Conservation (phyloP, 2,329 filamentous ascomycete genomes). For the Talaromyces sp. region DNA sequence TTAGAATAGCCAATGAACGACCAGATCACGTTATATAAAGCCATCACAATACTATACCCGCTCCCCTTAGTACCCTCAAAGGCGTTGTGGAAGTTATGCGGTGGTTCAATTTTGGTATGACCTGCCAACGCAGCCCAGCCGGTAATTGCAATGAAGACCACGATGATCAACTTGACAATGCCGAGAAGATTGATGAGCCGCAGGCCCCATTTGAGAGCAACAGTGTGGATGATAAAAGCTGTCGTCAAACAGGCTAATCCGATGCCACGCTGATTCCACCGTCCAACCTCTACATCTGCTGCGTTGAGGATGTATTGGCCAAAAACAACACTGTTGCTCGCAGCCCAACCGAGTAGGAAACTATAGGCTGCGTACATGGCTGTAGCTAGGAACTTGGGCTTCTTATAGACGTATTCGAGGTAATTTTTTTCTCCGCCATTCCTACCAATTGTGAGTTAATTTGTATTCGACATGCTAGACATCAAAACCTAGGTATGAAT, state of each 20-base stretch:
- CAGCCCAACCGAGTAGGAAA: slow-evolving; percentile 55
- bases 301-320: slow-evolving; percentile 57
- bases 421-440: slow-evolving; percentile 59
- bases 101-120: slow-evolving; percentile 39
- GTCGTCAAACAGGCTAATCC: slow-evolving; percentile 52
- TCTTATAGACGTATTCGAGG: slow-evolving; percentile 56
- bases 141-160: slow-evolving; percentile 51
- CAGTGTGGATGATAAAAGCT: slow-evolving; percentile 53
- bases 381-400: slow-evolving; percentile 56
- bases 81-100: slow-evolving; percentile 42
- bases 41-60: slow-evolving; percentile 57
- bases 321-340: slow-evolving; percentile 57
- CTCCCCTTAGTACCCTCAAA: slow-evolving; percentile 42
- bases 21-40: slow-evolving; percentile 64
- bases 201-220: slow-evolving; percentile 52
- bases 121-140: slow-evolving; percentile 45
- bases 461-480: too few relatives aligned
- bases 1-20: slow-evolving; percentile 65
- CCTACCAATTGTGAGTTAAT: slow-evolving; percentile 28
- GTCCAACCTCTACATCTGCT: slow-evolving; percentile 42
- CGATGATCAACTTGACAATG: slow-evolving; percentile 53
- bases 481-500: too few relatives aligned
- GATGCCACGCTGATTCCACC: slow-evolving; percentile 55
- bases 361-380: slow-evolving; percentile 58
- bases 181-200: slow-evolving; percentile 55